Base-by-base conservation (phyloP, 1,284 basidiomycete genomes). In the Microbotryum scabiosae region DNA sequence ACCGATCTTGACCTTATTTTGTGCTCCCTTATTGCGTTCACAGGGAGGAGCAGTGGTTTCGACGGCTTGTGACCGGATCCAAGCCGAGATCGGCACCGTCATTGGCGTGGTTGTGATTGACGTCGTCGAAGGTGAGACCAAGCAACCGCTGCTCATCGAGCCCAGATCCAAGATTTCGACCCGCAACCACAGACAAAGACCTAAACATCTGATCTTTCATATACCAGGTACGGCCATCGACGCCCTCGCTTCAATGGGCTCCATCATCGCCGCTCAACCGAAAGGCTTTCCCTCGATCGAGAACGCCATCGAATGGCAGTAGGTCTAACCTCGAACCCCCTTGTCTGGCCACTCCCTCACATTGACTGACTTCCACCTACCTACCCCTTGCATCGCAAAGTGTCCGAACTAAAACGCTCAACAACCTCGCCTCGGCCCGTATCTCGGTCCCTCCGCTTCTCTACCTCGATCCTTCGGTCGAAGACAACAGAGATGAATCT, bases 231-330 rank as follows among this genome's bases (percentile, higher is more conserved):
- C 90, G n/a, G 93, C 96, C 0, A 79, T 97, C 44, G 91, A 94
- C 51, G 88, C 92, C 0, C 80, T 98, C 8, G 86, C 88, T 0
- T 82, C 87, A 65, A 98, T 99, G 94, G 83, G 88, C 63, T 82
- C 80, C 49, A 84, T 98, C 28, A 80, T 98, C n/a, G 84, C 86
- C 56, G 81, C 85, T 18, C 83, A 91, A 10, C 96, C 94, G 1
- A 82, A 84, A 23, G 85, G 86, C 0, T 99, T 98, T 74, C 80
- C 82, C 54, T 88, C 83, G 30, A 77, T 87, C 8, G 85, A 92
- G 72, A 86, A 87, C 48, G 92, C 88, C 1, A 85, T 99, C 49
- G 84, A 88, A 67, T 99, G 96, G 94, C 94, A 98, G 89, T 94
- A 75, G 71, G 90, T 82, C 25, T 52, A n/a, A 23, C 21, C 16